Evolutionary conservation across 169 alveolate species (phyloP).

Genomic region (Perkinsus marinus): DNA sequence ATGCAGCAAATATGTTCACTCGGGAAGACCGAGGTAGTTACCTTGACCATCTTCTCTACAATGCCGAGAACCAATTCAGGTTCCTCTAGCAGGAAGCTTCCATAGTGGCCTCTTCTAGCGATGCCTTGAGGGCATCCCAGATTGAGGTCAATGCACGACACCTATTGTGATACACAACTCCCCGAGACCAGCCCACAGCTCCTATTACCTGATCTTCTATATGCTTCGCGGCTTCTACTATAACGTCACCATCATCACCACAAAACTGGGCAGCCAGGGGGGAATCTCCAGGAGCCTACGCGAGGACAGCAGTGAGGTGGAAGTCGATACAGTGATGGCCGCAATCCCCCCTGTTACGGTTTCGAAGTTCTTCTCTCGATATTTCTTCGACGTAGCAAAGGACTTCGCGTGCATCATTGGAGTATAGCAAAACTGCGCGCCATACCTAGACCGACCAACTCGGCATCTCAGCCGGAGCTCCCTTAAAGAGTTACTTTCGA

Average conservation of each 20-base stretch:
- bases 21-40: not conserved
- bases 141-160: conserved; percentile 10
- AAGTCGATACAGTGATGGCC: too few relatives aligned
- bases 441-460: not conserved
- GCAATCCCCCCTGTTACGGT: not conserved
- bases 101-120: conserved; percentile 21
- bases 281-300: not conserved
- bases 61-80: not conserved
- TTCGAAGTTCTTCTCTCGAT: not conserved
- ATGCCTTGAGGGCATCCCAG: conserved; percentile 29
- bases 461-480: not conserved
- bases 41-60: not conserved
- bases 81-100: conserved; percentile 16
- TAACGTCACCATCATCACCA: conserved; percentile 7
- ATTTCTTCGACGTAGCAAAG: not conserved
- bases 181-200: not conserved
- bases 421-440: conserved; percentile 13
- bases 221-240: conserved; percentile 12
- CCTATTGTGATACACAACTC: not conserved
- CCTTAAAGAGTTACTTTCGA: not conserved
- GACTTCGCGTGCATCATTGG: conserved; percentile 21
- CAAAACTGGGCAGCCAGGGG: conserved; percentile 23
- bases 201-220: not conserved
- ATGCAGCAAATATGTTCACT: not conserved
- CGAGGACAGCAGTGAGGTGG: not conserved